These are phyloP conservation scores for Papilionanthe hybrid DNA, from an alignment of 116 monocot species.

Conservation along the genomic window DNA sequence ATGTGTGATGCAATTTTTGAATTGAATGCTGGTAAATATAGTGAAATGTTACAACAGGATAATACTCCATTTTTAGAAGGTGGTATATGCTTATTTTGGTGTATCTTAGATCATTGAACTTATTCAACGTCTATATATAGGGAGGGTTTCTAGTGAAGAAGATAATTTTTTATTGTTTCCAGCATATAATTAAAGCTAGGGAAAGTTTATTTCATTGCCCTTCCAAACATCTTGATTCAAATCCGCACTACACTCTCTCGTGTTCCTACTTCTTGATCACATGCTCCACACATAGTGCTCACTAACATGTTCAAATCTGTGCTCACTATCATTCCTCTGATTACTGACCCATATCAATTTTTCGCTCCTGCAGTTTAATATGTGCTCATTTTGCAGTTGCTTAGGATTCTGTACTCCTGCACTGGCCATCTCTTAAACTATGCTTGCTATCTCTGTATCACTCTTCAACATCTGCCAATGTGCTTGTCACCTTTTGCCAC, in stretches of 20 bases:
- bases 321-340: no score
- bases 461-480: neutral
- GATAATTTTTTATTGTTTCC: neutral
- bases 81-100: neutral
- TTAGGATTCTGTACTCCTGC: neutral
- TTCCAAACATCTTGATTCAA: no score
- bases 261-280: no score
- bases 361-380: no score
- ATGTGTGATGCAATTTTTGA: neutral
- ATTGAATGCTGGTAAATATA: neutral
- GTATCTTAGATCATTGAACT: neutral
- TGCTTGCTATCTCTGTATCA: neutral
- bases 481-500: neutral
- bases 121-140: neutral
- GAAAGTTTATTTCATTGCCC: no score
- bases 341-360: no score
- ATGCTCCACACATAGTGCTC: no score
- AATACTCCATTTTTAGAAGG: neutral
- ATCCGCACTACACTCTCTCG: no score
- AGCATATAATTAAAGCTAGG: no score
- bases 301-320: no score
- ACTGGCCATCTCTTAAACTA: neutral
- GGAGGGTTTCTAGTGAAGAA: neutral
- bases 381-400: no score
- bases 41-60: neutral